Evolutionary conservation across 441 rosid genomes (phyloP).

Genomic region (Bruguiera hainesii): DNA sequence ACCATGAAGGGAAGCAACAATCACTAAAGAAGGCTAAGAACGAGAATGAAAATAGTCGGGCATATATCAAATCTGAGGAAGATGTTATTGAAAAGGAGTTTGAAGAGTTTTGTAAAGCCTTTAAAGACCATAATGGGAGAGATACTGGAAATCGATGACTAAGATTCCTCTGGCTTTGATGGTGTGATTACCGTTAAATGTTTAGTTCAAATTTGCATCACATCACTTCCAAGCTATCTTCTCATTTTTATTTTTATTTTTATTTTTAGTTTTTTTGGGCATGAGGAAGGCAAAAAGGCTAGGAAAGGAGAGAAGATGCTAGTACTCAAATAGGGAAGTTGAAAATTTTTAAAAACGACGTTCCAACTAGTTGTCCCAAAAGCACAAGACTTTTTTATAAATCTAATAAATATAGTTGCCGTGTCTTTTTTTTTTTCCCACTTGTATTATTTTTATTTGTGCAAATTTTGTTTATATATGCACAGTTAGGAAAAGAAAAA

Average conservation of each 20-base stretch:
- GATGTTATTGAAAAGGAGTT: slow-evolving; percentile 35
- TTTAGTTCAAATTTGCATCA: slow-evolving; percentile 27
- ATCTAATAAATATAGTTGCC: too few species aligned
- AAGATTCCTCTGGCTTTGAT: slow-evolving; percentile 51
- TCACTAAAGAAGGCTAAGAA: slow-evolving; percentile 56
- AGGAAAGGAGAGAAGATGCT: too few species aligned
- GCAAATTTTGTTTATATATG: too few species aligned
- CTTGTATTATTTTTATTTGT: too few species aligned
- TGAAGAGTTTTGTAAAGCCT: slow-evolving; percentile 47
- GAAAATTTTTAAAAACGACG: too few species aligned
- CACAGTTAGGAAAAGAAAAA: too few species aligned
- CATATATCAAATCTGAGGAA: slow-evolving; percentile 29
- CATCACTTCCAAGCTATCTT: neutral
- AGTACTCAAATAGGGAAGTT: too few species aligned
- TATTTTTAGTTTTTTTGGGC: neutral
- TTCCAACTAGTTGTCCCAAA: too few species aligned
- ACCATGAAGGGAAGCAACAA: slow-evolving; percentile 41
- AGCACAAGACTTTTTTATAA: too few species aligned
- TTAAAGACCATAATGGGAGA: slow-evolving; percentile 51
- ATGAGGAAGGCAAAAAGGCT: neutral
- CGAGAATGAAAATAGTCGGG: slow-evolving; percentile 29
- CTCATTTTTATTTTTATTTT: neutral
- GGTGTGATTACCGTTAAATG: slow-evolving; percentile 42
- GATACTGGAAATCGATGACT: slow-evolving; percentile 53
- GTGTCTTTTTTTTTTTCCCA: too few species aligned